These are phyloP conservation scores for Panicum miliaceum DNA, from an alignment of 176 grass and related monocot species.

Conservation along the genomic window DNA sequence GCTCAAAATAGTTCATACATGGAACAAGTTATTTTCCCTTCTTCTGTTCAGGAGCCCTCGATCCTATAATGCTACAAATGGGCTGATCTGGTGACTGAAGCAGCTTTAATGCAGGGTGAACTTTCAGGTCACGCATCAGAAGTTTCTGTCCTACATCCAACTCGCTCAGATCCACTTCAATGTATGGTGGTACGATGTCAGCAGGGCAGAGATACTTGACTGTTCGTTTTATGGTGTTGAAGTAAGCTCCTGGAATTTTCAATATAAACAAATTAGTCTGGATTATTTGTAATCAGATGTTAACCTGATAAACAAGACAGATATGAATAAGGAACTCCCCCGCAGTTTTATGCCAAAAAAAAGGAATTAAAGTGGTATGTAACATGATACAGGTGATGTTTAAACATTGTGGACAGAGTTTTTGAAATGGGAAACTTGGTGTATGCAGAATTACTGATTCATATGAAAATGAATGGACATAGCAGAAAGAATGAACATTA, in stretches of 20 bases:
- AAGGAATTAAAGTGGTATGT: not conserved
- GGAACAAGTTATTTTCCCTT: constrained; percentile 63
- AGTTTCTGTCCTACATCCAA: constrained; percentile 87
- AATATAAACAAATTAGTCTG: constrained; percentile 28
- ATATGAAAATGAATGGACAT: not conserved
- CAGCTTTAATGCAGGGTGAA: constrained; percentile 74
- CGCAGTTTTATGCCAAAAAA: not conserved
- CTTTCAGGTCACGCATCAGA: constrained; percentile 78
- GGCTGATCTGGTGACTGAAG: constrained; percentile 78
- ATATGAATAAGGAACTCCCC: not conserved
- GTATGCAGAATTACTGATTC: not conserved
- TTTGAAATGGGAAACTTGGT: not conserved
- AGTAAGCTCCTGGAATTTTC: constrained; percentile 77
- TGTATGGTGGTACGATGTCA: constrained; percentile 93
- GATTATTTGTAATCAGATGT: not conserved
- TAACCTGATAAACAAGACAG: constrained; percentile 22
- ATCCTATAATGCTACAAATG: constrained; percentile 85
- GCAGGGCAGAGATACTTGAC: constrained; percentile 89
- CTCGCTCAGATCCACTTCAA: constrained; percentile 93
- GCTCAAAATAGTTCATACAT: constrained; percentile 18
- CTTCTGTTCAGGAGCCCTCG: constrained; percentile 68
- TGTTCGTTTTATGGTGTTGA: constrained; percentile 96
- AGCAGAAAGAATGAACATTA: not conserved
- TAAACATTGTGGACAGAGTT: not conserved
- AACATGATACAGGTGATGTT: not conserved